Evolutionary conservation across 345 rosid genomes (phyloP), one percentile per base, ranked within the genome.

Genomic region (Eucalyptus cloeziana): DNA sequence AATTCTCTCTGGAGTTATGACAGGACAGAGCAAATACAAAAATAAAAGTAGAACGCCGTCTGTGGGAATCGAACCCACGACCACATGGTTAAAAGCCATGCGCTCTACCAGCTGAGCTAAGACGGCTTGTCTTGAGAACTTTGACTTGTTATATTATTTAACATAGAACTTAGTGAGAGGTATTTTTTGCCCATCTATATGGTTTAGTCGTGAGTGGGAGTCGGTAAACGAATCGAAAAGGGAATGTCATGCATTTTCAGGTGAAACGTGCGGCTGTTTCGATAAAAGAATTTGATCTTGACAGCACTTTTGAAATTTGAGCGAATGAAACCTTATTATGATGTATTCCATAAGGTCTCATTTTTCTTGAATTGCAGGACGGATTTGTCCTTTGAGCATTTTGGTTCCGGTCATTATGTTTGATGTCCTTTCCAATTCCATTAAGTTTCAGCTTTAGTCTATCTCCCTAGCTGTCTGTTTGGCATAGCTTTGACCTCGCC

Each of bases 81-180:
- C 95, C 95, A 95, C 97, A 90, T 92, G 95, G 94, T 95, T 94
- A 94, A 94, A 94, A 95, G 96, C 94, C 96, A 93, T 90, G 95
- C 95, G 96, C 96, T 96, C 95, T 96, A 95, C 96, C 96, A 49
- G 89, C 95, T 94, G 95, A 95, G 97, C 96, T 93, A 95, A 95
- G 95, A 90, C 93, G 96, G 96, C 95, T 31, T 5, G 0, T 0
- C 0, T 1, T 17, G 2, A 1, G 3, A 2, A 0, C 0, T 69
- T 16, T 9, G 13, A 8, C 44, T 16, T 33, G 9, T 69, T 33
- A 17, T 17, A 2, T 3, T 33, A 33, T 33, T 71, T 71, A 37
- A 5, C 1, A 17, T 6, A 17, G 0, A 60, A 0, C 1, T 10
- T 10, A 16, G 10, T 16, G 7, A 5, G 5, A 33, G 14, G 25